These are phyloP conservation scores for Yamadazyma membranifaciens DNA, from an alignment of 1,139 yeast species.

Conservation along the genomic window DNA sequence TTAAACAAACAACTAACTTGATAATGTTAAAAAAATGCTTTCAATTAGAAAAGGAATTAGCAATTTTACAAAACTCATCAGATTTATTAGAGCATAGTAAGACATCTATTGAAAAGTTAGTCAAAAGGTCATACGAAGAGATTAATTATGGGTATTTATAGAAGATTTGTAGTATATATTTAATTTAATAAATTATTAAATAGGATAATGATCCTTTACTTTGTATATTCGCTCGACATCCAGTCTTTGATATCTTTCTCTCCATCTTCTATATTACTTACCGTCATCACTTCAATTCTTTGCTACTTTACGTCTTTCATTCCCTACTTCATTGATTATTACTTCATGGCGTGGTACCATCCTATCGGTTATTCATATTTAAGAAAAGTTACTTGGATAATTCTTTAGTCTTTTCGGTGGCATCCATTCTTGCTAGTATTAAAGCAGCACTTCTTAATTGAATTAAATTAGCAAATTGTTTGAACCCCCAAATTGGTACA, in stretches of 20 bases:
- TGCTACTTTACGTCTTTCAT: background rate
- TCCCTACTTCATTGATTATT: background rate
- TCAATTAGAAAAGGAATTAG: constrained; percentile 35
- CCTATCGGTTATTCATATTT: background rate
- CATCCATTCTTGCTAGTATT: constrained; percentile 77
- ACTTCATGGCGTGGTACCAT: background rate
- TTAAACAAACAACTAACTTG: constrained; percentile 30
- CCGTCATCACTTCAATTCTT: background rate
- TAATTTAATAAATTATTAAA: background rate
- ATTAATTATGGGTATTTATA: constrained; percentile 22
- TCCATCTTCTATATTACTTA: background rate
- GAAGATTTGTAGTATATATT: background rate
- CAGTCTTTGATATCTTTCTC: background rate
- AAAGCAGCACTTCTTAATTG: constrained; percentile 87
- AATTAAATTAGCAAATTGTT: constrained; percentile 86
- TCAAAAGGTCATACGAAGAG: constrained; percentile 29
- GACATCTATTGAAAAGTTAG: constrained; percentile 28
- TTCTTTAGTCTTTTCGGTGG: constrained; percentile 47
- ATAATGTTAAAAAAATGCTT: constrained; percentile 30
- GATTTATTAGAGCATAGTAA: constrained; percentile 36
- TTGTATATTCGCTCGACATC: background rate
- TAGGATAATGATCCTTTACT: background rate
- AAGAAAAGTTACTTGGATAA: background rate
- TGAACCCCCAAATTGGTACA: constrained; percentile 86
- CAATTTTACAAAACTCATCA: constrained; percentile 20